Evolutionary conservation across 768 basidiomycete genomes (phyloP), one percentile per base, ranked within the genome.

Genomic region (Boletellus sp.): DNA sequence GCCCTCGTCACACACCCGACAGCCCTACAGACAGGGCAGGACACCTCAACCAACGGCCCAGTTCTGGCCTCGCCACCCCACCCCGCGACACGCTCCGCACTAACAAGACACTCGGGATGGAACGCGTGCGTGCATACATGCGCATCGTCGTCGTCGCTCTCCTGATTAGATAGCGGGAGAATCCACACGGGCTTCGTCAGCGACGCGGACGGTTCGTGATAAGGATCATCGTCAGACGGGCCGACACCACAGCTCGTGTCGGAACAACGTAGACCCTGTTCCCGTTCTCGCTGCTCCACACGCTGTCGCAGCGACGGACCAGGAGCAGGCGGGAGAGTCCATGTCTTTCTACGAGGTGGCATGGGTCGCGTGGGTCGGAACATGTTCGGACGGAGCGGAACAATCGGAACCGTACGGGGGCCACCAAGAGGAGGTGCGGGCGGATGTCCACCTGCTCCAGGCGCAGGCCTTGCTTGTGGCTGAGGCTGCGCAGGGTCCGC

Each of bases 211-310:
- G 64, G 45, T 43, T 62, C 64, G 6, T 75, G 66, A 38, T 67
- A 68, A 13, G 85, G 85, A 37, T 87, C 84, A 15, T 87, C 86
- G 49, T 88, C 86, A 13, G 79, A 81, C 7, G 86, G 86, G 0
- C 87, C 89, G 24, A 89, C 63, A 3, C 85, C 86, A 64, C 89
- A 91, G 52, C 80, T 81, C 24, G 81, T 68, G 58, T 90, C 88
- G 34, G 72, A 79, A 63, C 89, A 91, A 42, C 89, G 74, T 57
- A 88, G 60, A 1, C 86, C 88, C 19, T 78, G 76, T 62, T 87
- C 85, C 19, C 83, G 78, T 65, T 90, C 89, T 48, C 79, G 74
- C 51, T 78, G 75, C 65, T 91, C 89, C 16, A 91, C 73, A 6
- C 82, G 78, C 63, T 90, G 80, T 23, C 89, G 84, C 38, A 90